These are phyloP conservation scores for Solanum bulbocastanum DNA, from an alignment of 257 asterid species.

Conservation along the genomic window DNA sequence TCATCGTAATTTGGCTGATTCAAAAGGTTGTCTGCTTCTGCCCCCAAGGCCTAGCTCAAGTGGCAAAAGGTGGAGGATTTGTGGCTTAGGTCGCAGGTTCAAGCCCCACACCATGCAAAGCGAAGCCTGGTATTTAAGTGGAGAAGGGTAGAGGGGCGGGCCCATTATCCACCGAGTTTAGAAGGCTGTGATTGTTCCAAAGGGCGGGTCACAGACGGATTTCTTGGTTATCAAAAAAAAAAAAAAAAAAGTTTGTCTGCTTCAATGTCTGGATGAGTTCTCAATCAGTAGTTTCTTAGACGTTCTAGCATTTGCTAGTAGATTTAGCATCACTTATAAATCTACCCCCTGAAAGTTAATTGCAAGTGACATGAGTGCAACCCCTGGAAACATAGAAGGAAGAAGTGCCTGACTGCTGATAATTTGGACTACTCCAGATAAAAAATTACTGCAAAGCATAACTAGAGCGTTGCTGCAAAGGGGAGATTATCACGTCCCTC, in stretches of 20 bases:
- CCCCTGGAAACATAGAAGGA: not conserved
- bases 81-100: no score
- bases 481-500: not conserved
- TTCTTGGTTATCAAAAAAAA: no score
- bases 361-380: not conserved
- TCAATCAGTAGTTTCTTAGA: not conserved
- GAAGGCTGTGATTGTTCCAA: no score
- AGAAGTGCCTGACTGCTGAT: not conserved
- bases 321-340: not conserved
- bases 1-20: not conserved
- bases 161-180: no score
- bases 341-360: not conserved
- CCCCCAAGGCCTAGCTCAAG: no score
- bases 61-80: no score
- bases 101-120: no score
- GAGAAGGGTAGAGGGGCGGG: no score
- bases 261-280: not conserved
- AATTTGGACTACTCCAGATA: not conserved
- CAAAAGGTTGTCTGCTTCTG: not conserved
- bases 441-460: not conserved
- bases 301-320: not conserved
- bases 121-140: no score
- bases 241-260: not conserved
- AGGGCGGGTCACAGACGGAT: no score
- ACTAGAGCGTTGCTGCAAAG: not conserved